Percentiles rank a stretch among this genome's conserved stretches.
These are phyloP conservation scores for Gracilaria vermiculophylla DNA, from an alignment of 23 red algal species.

Conservation along the genomic window DNA sequence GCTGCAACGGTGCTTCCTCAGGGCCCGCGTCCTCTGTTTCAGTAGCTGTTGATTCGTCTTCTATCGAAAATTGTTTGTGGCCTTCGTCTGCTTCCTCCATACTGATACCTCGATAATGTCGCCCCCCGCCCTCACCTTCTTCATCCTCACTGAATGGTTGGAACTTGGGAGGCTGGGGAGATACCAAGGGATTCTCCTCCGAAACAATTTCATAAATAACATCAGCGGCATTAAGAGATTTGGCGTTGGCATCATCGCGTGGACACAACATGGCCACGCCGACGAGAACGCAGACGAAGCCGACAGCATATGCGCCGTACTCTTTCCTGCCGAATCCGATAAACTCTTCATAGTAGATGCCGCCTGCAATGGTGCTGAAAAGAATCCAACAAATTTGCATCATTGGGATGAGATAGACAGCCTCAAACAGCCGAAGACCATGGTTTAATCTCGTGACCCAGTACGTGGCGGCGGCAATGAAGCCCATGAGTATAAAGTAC, in stretches of 20 bases:
- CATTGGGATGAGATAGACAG: constrained; percentile 84
- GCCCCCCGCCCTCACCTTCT: neutral
- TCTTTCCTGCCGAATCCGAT: constrained; percentile 74
- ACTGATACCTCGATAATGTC: constrained; percentile 33
- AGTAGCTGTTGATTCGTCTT: neutral
- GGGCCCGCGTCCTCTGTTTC: neutral
- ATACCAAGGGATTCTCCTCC: constrained; percentile 65
- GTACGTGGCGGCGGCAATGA: constrained; percentile 80
- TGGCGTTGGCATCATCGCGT: constrained; percentile 51
- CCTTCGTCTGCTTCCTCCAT: constrained; percentile 27
- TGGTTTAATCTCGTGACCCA: constrained; percentile 90
- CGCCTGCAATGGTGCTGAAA: constrained; percentile 76
- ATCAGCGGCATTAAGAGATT: constrained; percentile 75
- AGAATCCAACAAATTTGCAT: constrained; percentile 96
- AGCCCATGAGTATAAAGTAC: constrained; percentile 79
- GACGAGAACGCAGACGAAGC: constrained; percentile 62
- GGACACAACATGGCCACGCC: constrained; percentile 87
- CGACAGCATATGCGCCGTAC: constrained; percentile 67
- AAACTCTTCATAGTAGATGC: constrained; percentile 93
- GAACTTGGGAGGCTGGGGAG: constrained; percentile 29
- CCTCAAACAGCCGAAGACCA: constrained; percentile 81
- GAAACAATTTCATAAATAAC: constrained; percentile 79
- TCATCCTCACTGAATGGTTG: constrained; percentile 57
- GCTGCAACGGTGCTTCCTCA: neutral
- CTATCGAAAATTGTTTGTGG: constrained; percentile 9